These are phyloP conservation scores for Heliamphora exappendiculata DNA, from an alignment of 148 eudicot species.

Conservation along the genomic window DNA sequence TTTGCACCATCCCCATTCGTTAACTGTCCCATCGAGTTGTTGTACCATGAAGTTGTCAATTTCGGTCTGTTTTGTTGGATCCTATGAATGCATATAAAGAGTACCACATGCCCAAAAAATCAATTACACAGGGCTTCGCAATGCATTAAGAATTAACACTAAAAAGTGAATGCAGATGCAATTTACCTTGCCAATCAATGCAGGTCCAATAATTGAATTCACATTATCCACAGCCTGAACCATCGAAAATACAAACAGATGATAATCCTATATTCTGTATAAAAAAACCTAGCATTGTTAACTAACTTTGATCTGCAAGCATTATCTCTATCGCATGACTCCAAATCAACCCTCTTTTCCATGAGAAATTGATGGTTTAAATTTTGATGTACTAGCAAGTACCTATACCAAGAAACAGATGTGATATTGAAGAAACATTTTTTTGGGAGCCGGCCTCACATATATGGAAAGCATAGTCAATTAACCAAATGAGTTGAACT, in stretches of 20 bases:
- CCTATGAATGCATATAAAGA: constrained; percentile 27
- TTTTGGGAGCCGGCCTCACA: not conserved
- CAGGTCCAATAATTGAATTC: constrained; percentile 77
- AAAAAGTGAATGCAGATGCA: not conserved
- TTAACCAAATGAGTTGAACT: not conserved
- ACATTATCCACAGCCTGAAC: constrained; percentile 53
- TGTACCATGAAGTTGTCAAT: constrained; percentile 96
- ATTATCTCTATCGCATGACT: not conserved
- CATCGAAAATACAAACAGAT: constrained; percentile 2
- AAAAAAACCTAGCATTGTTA: not conserved
- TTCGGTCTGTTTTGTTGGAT: constrained; percentile 70
- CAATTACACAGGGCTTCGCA: not conserved
- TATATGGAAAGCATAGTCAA: not conserved
- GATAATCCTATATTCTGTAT: not conserved
- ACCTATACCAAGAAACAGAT: too few relatives aligned
- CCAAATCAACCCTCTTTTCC: not conserved
- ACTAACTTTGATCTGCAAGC: not conserved
- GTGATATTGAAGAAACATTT: not conserved
- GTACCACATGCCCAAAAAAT: not conserved
- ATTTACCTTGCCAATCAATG: constrained; percentile 82
- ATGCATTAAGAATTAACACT: not conserved
- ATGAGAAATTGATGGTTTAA: not conserved
- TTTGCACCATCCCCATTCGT: constrained; percentile 99
- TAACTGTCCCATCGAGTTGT: constrained; percentile 80
- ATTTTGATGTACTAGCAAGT: not conserved